phyloP scores from a whole-genome alignment of 2,329 filamentous ascomycete species.

The Penicillium sp. region DNA sequence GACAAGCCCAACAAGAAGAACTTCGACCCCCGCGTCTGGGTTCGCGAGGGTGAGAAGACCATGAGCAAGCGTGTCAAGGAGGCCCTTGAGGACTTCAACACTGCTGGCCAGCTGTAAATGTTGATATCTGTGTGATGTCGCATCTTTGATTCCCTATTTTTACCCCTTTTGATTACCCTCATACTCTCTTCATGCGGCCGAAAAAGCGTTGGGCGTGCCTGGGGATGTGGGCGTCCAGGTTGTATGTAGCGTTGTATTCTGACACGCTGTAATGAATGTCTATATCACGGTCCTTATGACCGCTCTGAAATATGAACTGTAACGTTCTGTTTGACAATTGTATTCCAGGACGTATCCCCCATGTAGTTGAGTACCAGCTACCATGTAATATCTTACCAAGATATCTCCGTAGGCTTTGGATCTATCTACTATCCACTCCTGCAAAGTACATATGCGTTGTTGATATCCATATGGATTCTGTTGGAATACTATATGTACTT shows the following conservation, averaged over 20 bases:
- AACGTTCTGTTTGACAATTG: slow-evolving; percentile 1
- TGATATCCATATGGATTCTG: neutral
- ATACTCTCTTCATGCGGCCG: slow-evolving; percentile 14
- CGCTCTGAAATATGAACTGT: slow-evolving; percentile 11
- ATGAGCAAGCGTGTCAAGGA: slow-evolving; percentile 79
- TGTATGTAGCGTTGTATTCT: slow-evolving; percentile 28
- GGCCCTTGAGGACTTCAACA: slow-evolving; percentile 90
- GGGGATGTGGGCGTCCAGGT: slow-evolving; percentile 23
- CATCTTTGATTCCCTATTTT: slow-evolving; percentile 8
- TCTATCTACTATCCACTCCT: neutral
- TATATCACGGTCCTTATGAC: slow-evolving; percentile 10
- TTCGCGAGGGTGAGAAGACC: slow-evolving; percentile 89
- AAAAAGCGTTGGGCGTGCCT: slow-evolving; percentile 19
- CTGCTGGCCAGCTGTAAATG: slow-evolving; percentile 70
- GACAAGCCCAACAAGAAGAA: slow-evolving; percentile 99
- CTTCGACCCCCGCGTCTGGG: slow-evolving; percentile 89
- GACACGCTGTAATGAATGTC: slow-evolving; percentile 27
- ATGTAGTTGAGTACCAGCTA: neutral
- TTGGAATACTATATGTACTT: neutral
- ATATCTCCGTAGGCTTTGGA: neutral
- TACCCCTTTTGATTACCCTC: slow-evolving; percentile 9
- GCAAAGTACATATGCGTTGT: neutral
- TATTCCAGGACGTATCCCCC: neutral
- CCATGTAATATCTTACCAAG: neutral
- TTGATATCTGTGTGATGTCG: slow-evolving; percentile 2